Evolutionary conservation across 2,329 filamentous ascomycete genomes (phyloP), one percentile per base, ranked within the genome.

Genomic region (Cadophora gregata): DNA sequence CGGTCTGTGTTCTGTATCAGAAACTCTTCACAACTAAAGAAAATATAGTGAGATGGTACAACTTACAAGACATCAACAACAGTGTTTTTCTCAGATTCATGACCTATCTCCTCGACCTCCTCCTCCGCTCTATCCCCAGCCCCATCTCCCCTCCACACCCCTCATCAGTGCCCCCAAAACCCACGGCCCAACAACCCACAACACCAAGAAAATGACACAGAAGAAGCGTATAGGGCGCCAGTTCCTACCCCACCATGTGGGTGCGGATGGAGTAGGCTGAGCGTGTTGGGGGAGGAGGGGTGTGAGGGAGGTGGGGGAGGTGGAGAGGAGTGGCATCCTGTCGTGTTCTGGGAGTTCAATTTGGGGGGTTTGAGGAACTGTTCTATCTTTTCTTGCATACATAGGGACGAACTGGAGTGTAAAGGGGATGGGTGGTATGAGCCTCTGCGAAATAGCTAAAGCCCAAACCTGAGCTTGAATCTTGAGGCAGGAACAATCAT

Each of bases 51-150:
- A 19, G 21, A 24, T 9, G 9, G 45, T 9, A 42, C 3, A 10
- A 70, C 70, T 67, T 66, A 73, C 72, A 73, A 65, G 59, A 68
- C 71, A 47, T 25, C 48, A 16, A 27, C 33, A 45, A 71, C 59
- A 7, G 47, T 25, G 65, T 73, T 73, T 42, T 68, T 68, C 58
- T 63, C 69, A 67, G 72, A 65, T 71, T 8, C 78, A 76, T 71
- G 73, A 27, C 29, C 47, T n/a, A 65, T 63, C 63, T 77, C 64
- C 29, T 74, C 42, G 19, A 66, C 62, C 63, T 77, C 64, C 25
- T 74, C 38, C 76, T 75, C 70, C 69, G 75, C 31, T 61, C 75
- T 19, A 2, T 33, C 24, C 55, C 21, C n/a, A n/a, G 5, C 31
- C 19, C 2, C 53, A 27, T 31, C 27, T 24, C 27, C 51, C 31